Conservation (phyloP, 2,329 filamentous ascomycete species). For the Ophiostoma sp. region DNA sequence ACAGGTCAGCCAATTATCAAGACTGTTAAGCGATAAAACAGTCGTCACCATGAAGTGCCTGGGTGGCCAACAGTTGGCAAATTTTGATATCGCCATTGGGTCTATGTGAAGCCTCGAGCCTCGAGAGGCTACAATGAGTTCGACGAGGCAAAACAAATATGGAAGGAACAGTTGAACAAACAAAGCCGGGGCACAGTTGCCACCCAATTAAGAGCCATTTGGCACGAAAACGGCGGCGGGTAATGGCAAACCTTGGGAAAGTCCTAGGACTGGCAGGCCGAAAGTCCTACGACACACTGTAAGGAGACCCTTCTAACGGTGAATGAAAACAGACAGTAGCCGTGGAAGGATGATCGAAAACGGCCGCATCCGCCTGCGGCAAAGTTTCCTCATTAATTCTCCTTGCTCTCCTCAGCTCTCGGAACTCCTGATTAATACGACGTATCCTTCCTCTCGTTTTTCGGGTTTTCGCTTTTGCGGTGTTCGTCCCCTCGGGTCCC, state of each 20-base stretch:
- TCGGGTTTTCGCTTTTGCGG: background rate
- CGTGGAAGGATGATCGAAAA: background rate
- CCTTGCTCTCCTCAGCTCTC: background rate
- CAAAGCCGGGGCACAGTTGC: background rate
- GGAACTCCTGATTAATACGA: background rate
- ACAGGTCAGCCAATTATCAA: background rate
- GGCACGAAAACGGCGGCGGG: background rate
- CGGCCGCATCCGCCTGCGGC: background rate
- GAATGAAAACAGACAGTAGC: background rate
- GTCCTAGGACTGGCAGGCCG: background rate
- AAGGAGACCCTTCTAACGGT: background rate
- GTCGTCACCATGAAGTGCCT: background rate
- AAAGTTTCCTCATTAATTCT: background rate
- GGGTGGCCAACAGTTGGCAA: background rate
- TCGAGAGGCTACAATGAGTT: background rate
- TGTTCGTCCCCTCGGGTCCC: background rate
- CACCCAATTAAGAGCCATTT: background rate
- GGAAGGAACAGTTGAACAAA: background rate
- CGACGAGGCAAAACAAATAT: background rate
- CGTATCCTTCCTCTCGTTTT: background rate
- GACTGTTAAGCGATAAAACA: background rate
- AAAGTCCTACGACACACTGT: conserved; percentile 12
- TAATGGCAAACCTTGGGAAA: background rate
- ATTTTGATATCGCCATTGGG: background rate
- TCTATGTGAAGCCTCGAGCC: background rate